phyloP scores from a whole-genome alignment of 192 early-diverging fungal genomes.

The Oehlia diaphana region DNA sequence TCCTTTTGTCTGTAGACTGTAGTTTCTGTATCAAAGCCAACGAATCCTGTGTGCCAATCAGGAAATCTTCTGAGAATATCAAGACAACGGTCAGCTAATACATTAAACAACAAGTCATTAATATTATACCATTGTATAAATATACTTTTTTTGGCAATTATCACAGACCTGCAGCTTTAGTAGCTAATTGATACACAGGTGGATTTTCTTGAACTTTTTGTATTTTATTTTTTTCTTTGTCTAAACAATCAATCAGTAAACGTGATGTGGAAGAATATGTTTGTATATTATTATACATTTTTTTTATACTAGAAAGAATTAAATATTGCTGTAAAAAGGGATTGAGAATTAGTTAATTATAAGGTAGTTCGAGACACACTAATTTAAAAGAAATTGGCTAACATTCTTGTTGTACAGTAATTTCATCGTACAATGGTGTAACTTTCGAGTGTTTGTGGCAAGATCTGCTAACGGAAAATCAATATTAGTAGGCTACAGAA shows the following conservation, averaged over 20 bases:
- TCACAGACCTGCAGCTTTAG: background rate
- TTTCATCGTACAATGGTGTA: background rate
- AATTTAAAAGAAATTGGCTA: background rate
- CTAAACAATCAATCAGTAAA: background rate
- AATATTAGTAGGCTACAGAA: too few species aligned
- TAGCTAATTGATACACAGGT: slow-evolving; percentile 9
- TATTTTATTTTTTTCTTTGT: background rate
- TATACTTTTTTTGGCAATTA: background rate
- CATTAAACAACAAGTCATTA: background rate
- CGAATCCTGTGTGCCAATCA: slow-evolving; percentile 24
- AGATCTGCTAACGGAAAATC: too few species aligned
- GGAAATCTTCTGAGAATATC: background rate
- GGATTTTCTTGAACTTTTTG: background rate
- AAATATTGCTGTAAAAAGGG: too few species aligned
- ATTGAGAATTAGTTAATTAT: background rate
- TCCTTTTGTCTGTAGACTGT: slow-evolving; percentile 26
- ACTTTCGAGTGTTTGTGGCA: background rate
- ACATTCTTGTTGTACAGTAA: background rate
- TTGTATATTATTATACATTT: background rate
- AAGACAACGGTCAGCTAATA: slow-evolving; percentile 20
- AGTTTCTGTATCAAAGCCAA: slow-evolving; percentile 50
- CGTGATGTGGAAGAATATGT: background rate
- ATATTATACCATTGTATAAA: background rate
- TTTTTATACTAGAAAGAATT: background rate
- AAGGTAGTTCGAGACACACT: background rate